A percentile compares a stretch with the other conserved stretches of the same genome.
phyloP scores from a whole-genome alignment of 73 alveolate species.

The Durusdinium trenchii region DNA sequence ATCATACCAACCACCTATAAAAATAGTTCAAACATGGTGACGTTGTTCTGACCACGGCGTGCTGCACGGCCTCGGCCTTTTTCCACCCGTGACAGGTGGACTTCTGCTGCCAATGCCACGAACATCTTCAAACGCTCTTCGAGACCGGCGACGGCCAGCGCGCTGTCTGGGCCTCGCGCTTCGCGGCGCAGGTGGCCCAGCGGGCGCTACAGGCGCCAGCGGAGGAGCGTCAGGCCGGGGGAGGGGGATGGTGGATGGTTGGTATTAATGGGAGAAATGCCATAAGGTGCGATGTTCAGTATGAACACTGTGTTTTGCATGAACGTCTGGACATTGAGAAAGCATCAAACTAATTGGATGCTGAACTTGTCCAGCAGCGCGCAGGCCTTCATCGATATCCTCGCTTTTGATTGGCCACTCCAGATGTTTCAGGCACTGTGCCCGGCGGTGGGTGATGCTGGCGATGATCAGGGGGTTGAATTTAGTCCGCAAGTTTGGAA shows the following conservation, averaged over 20 bases:
- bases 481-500: not conserved
- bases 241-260: not conserved
- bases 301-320: not conserved
- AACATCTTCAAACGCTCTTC: conserved; percentile 60
- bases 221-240: conserved; percentile 10
- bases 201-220: not conserved
- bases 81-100: conserved; percentile 6
- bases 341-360: not conserved
- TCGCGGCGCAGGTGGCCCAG: not conserved
- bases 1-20: too few relatives aligned
- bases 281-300: not conserved
- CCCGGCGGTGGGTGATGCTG: not conserved
- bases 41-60: not conserved
- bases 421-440: conserved; percentile 69
- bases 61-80: not conserved
- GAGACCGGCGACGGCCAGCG: conserved; percentile 49
- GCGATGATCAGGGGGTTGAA: not conserved
- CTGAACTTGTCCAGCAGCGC: not conserved
- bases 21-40: not conserved
- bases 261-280: too few relatives aligned
- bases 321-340: not conserved
- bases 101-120: conserved; percentile 78
- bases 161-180: conserved; percentile 1
- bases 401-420: conserved; percentile 79
- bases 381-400: conserved; percentile 54